Evolutionary conservation across 2,329 filamentous ascomycete genomes (phyloP).

Genomic region (Colletotrichum sidae): DNA sequence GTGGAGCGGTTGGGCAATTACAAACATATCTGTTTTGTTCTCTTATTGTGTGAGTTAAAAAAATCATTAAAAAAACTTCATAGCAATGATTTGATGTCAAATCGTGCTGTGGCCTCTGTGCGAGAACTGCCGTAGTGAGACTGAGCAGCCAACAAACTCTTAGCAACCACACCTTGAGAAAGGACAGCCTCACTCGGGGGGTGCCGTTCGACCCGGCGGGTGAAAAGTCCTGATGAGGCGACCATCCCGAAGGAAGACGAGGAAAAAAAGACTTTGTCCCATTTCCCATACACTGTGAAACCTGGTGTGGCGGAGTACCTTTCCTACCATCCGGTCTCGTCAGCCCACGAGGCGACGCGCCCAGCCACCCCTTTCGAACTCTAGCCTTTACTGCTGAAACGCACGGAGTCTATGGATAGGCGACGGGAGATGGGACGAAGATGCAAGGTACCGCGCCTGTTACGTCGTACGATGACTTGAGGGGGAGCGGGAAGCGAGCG

Average conservation of each 20-base stretch:
- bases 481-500: not conserved
- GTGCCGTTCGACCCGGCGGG: not conserved
- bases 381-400: constrained; percentile 20
- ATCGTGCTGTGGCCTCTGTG: constrained; percentile 6
- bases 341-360: not conserved
- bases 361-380: not conserved
- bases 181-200: no score
- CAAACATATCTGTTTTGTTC: constrained; percentile 12
- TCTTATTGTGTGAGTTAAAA: constrained; percentile 17
- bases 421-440: not conserved
- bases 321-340: not conserved
- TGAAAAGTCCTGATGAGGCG: not conserved
- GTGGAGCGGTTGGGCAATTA: constrained; percentile 16
- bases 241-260: no score
- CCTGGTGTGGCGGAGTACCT: constrained; percentile 22
- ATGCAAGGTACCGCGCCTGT: not conserved
- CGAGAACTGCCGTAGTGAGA: not conserved
- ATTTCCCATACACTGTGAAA: constrained; percentile 21
- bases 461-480: constrained; percentile 11
- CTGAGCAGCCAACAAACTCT: not conserved
- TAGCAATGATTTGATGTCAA: constrained; percentile 19
- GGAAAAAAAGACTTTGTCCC: constrained; percentile 4
- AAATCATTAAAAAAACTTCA: constrained; percentile 19
- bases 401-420: constrained; percentile 16
- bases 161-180: no score